Percentiles rank a stretch among this genome's conserved stretches.
These are phyloP conservation scores for Murraya koenigii DNA, from an alignment of 345 rosid species.

Conservation along the genomic window DNA sequence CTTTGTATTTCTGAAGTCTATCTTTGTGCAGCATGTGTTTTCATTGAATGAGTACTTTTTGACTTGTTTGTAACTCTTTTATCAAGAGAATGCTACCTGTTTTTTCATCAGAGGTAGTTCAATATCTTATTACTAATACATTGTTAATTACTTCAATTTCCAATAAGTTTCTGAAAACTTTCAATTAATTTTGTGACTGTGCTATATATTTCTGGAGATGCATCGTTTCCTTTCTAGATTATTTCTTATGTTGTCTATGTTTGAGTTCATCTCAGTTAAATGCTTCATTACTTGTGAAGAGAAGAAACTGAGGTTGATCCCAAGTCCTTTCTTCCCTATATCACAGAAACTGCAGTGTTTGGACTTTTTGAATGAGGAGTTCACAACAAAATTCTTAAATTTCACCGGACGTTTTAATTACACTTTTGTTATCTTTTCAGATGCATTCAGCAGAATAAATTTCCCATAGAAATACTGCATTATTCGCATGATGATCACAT, in stretches of 20 bases:
- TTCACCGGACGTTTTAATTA: background rate
- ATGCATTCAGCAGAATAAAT: background rate
- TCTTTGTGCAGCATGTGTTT: background rate
- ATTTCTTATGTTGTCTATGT: background rate
- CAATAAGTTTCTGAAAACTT: background rate
- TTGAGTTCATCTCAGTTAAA: background rate
- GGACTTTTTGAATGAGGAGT: background rate
- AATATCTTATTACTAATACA: background rate
- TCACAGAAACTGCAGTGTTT: background rate
- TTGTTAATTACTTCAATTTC: background rate
- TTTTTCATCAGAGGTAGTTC: background rate
- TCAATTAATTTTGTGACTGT: background rate
- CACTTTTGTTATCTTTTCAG: background rate
- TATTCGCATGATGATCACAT: background rate
- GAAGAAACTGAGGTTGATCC: background rate
- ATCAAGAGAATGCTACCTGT: background rate
- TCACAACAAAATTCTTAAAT: background rate
- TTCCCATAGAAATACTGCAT: background rate
- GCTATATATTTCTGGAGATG: background rate
- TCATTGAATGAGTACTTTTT: background rate
- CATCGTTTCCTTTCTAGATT: background rate
- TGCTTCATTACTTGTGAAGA: background rate
- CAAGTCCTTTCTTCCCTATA: background rate
- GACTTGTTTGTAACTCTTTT: background rate
- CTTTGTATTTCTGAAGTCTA: background rate